These are phyloP conservation scores for Podospora pseudoanserina DNA, from an alignment of 495 filamentous ascomycete genomes.

Conservation along the genomic window DNA sequence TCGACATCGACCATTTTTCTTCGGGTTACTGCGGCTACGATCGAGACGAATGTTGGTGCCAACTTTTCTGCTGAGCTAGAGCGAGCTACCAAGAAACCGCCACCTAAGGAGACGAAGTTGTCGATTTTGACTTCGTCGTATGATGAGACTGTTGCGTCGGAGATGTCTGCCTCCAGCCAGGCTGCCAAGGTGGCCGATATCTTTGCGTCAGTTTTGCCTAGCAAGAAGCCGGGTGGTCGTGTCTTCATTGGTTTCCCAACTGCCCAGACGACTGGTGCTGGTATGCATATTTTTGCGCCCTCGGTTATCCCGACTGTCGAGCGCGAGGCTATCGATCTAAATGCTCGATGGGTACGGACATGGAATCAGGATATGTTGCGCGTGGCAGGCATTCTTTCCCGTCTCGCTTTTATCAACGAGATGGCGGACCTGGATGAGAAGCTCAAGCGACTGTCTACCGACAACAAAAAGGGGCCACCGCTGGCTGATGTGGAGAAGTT, in stretches of 20 bases:
- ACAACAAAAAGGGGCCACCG: slow-evolving; percentile 40
- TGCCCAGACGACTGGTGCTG: slow-evolving; percentile 89
- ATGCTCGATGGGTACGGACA: slow-evolving; percentile 84
- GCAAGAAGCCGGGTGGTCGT: slow-evolving; percentile 68
- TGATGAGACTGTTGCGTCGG: slow-evolving; percentile 69
- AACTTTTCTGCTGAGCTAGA: slow-evolving; percentile 82
- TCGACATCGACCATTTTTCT: slow-evolving; percentile 79
- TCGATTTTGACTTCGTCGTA: slow-evolving; percentile 87
- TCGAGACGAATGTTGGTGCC: slow-evolving; percentile 64
- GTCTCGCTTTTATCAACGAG: slow-evolving; percentile 81
- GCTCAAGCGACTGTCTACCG: slow-evolving; percentile 45
- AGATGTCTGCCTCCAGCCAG: slow-evolving; percentile 39
- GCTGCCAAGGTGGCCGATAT: slow-evolving; percentile 64
- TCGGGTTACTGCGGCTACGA: slow-evolving; percentile 75
- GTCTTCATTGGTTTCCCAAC: slow-evolving; percentile 99
- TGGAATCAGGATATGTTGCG: slow-evolving; percentile 98
- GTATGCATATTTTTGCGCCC: slow-evolving; percentile 95
- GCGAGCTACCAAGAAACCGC: slow-evolving; percentile 93
- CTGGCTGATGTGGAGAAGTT: slow-evolving; percentile 61
- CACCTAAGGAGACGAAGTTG: slow-evolving; percentile 78
- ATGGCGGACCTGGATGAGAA: slow-evolving; percentile 70
- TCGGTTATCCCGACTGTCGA: slow-evolving; percentile 99
- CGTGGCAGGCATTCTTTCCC: slow-evolving; percentile 81
- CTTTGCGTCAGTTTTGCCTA: slow-evolving; percentile 85
- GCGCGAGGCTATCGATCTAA: slow-evolving; percentile 92